phyloP scores from a whole-genome alignment of 768 basidiomycete species.

The Suillus fuscotomentosus region DNA sequence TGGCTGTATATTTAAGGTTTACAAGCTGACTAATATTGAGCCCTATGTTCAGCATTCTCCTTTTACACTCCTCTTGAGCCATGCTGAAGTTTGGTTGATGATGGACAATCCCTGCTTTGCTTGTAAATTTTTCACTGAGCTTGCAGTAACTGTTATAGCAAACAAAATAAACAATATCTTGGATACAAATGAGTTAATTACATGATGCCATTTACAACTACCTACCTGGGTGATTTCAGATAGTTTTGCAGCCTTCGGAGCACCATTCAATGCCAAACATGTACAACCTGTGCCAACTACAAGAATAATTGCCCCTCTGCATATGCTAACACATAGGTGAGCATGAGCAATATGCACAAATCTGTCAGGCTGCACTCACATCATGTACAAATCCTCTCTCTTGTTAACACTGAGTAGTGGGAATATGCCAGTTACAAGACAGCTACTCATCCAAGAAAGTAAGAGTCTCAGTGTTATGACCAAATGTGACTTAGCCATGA shows the following conservation, averaged over 20 bases:
- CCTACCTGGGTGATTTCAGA: constrained; percentile 24
- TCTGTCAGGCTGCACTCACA: constrained; percentile 47
- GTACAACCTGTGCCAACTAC: constrained; percentile 27
- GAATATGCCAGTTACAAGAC: constrained; percentile 57
- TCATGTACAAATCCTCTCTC: constrained; percentile 52
- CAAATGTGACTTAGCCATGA: constrained; percentile 43
- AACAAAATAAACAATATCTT: constrained; percentile 46
- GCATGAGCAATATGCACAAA: constrained; percentile 10
- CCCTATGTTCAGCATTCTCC: no score
- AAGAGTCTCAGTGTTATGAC: constrained; percentile 23
- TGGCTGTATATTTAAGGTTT: no score
- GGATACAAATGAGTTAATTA: background rate
- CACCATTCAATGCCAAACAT: constrained; percentile 3
- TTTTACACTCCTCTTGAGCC: no score
- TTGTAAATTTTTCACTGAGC: constrained; percentile 60
- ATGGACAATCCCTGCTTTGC: constrained; percentile 65
- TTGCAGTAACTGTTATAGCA: constrained; percentile 52
- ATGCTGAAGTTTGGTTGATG: constrained; percentile 59
- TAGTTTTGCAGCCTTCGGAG: background rate
- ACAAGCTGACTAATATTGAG: no score
- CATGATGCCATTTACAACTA: background rate
- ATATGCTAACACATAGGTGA: constrained; percentile 33
- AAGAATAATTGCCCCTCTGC: constrained; percentile 49
- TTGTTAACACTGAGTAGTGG: constrained; percentile 75
- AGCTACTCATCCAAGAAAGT: constrained; percentile 47